Evolutionary conservation across 1,139 yeast genomes (phyloP), one percentile per base, ranked within the genome.

Genomic region (Geotrichum restrictum): DNA sequence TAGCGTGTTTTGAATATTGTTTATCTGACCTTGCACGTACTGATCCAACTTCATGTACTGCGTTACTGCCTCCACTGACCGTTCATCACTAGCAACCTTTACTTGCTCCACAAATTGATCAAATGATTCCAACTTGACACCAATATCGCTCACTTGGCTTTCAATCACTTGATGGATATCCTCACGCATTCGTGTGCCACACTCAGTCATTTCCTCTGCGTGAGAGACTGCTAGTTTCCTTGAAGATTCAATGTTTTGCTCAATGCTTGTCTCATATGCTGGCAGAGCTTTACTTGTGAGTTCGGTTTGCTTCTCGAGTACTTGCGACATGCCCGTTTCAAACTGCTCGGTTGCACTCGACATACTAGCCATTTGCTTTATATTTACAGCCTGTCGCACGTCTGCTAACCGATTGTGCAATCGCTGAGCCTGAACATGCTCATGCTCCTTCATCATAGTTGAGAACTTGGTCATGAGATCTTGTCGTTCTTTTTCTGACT

Each of bases 391-490:
- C 10, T 18, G 18, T 13, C 34, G 53, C 11, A 51, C 34, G 8
- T 22, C 39, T 8, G 29, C 39, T 24, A 51, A n/a, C 31, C 31
- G 27, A n/a, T 18, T 36, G 16, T 29, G 29, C 13, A 51, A 33
- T 14, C 50, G 47, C 36, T 31, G 16, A 11, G 22, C n/a, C 3
- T 41, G 43, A 11, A n/a, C 34, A n/a, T 21, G 34, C 29, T 45
- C 48, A 7, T 42, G 42, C 10, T 32, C 45, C 8, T 36, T 49
- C 37, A 59, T 27, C 42, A 51, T 33, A 16, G 41, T 46, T 16
- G 51, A 45, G 27, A 59, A 45, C 13, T 43, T 29, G 16, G 27
- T 34, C 13, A 53, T 29, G 32, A 52, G 46, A 21, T 45, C 46
- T 11, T 18, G 40, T 14, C 55, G 50, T 24, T 45, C 48, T 6